Conservation (phyloP, 116 monocot genomes). For the Thalassia testudinum region DNA sequence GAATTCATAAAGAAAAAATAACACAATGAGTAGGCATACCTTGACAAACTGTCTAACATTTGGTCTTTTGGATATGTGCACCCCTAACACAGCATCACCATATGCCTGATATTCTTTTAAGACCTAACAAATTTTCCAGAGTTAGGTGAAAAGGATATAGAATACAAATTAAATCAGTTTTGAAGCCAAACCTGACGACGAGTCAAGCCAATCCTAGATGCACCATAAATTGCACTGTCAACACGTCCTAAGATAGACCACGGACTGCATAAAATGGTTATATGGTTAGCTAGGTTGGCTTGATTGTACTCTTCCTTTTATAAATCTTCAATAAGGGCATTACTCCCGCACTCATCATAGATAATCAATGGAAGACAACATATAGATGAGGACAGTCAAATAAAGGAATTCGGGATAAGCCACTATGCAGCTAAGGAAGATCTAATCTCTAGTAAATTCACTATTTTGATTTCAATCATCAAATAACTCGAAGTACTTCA, state of each 20-base stretch:
- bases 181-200: constrained; percentile 55
- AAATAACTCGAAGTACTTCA: too few relatives aligned
- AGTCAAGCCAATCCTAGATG: constrained; percentile 18
- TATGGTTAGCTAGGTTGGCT: too few relatives aligned
- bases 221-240: constrained; percentile 51
- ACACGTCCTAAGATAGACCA: constrained; percentile 73
- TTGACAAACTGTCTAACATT: constrained; percentile 77
- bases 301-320: too few relatives aligned
- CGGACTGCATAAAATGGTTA: constrained; percentile 33
- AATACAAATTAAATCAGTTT: not conserved
- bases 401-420: too few relatives aligned
- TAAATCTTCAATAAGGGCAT: too few relatives aligned
- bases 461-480: too few relatives aligned
- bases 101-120: constrained; percentile 69
- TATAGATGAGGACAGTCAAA: too few relatives aligned
- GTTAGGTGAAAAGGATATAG: not conserved
- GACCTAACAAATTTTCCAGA: constrained; percentile 24
- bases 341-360: too few relatives aligned
- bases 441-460: too few relatives aligned
- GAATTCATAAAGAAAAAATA: too few relatives aligned
- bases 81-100: constrained; percentile 50
- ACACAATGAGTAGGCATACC: constrained; percentile 24
- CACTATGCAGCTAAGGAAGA: too few relatives aligned
- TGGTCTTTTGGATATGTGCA: constrained; percentile 32
- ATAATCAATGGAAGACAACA: too few relatives aligned